A percentile compares a stretch with the other conserved stretches of the same genome.
Conservation (phyloP, 495 filamentous ascomycete species). For the Xanthoparmelia taractica region DNA sequence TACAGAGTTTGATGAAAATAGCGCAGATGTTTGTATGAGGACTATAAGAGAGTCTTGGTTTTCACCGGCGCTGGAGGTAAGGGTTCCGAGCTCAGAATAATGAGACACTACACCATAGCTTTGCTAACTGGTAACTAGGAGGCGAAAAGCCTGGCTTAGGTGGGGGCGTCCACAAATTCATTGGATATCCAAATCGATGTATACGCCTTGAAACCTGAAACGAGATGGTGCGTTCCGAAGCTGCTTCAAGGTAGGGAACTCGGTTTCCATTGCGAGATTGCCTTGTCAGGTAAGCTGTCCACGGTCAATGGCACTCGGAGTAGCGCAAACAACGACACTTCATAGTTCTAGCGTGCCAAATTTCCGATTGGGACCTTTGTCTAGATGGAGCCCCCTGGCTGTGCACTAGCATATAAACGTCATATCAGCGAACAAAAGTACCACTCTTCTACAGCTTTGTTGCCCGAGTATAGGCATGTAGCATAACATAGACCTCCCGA, state of each 20-base stretch:
- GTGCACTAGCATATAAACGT: background rate
- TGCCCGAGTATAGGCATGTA: background rate
- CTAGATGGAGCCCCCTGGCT: background rate
- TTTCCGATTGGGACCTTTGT: background rate
- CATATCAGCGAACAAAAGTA: background rate
- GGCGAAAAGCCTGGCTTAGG: background rate
- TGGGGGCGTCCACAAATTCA: background rate
- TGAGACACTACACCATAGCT: background rate
- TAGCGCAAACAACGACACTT: background rate
- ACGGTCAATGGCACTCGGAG: background rate
- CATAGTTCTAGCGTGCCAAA: background rate
- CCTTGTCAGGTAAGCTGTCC: background rate
- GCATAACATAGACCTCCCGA: background rate
- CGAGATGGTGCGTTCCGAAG: background rate
- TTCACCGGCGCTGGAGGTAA: background rate
- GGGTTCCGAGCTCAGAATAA: background rate
- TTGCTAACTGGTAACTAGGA: background rate
- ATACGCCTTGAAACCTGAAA: background rate
- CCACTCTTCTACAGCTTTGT: background rate
- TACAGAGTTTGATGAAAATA: constrained; percentile 47
- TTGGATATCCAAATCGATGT: background rate
- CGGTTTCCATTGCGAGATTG: background rate
- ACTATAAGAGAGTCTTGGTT: background rate
- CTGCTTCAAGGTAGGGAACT: background rate
- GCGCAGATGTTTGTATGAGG: constrained; percentile 58